Evolutionary conservation across 2,329 filamentous ascomycete genomes (phyloP).

Genomic region (Verticillium longisporum): DNA sequence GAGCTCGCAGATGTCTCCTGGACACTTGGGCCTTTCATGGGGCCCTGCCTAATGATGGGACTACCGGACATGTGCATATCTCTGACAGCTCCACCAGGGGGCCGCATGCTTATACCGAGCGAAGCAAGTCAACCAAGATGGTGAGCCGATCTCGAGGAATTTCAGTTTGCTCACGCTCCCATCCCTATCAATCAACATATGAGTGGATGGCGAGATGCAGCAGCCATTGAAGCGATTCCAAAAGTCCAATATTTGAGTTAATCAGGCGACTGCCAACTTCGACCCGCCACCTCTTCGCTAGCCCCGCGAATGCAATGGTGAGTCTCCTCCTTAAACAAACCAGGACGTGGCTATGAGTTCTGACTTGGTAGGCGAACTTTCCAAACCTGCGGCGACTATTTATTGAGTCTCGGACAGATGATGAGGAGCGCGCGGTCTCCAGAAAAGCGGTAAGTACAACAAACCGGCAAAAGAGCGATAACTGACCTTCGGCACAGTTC

Average conservation of each 20-base stretch:
- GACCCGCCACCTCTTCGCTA: background rate
- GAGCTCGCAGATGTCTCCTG: background rate
- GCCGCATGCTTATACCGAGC: background rate
- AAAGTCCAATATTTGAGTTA: too few relatives aligned
- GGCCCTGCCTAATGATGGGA: background rate
- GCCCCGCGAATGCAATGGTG: background rate
- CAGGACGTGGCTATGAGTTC: too few relatives aligned
- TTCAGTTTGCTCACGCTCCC: too few relatives aligned
- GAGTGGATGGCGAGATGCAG: too few relatives aligned
- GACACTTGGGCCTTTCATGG: constrained; percentile 2
- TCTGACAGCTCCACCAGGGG: background rate
- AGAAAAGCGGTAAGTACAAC: constrained; percentile 70
- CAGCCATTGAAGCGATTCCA: too few relatives aligned
- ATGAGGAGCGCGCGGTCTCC: constrained; percentile 91
- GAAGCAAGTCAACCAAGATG: background rate
- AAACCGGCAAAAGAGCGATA: background rate
- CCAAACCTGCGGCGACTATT: constrained; percentile 95
- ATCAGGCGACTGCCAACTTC: too few relatives aligned
- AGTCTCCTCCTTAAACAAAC: background rate
- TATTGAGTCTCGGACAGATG: constrained; percentile 86
- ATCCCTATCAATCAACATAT: too few relatives aligned
- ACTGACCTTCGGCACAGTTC: constrained; percentile 52
- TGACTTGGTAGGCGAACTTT: constrained; percentile 56
- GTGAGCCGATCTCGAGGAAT: too few relatives aligned
- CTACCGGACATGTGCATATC: background rate